A percentile compares a stretch with the other conserved stretches of the same genome.
Evolutionary conservation across 164 flowering plant genomes (phyloP).

Genomic region (Protea cynaroides): DNA sequence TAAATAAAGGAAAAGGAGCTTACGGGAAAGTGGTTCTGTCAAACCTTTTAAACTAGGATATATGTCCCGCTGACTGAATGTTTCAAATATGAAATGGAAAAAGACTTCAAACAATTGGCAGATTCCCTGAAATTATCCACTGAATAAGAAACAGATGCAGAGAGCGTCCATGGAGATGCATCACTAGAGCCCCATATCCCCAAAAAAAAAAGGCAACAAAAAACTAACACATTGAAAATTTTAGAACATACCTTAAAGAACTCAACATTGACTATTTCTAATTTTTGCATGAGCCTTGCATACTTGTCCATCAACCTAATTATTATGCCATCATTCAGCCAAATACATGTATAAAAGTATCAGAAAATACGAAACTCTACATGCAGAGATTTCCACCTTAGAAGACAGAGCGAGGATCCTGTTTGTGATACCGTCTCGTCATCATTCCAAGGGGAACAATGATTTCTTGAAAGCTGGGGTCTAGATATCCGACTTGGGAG

Average conservation of each 20-base stretch:
- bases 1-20: conserved; percentile 11
- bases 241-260: conserved; percentile 66
- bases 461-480: conserved; percentile 35
- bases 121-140: conserved; percentile 62
- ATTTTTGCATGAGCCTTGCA: conserved; percentile 97
- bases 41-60: conserved; percentile 50
- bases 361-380: background rate
- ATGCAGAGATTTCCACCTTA: conserved; percentile 48
- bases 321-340: conserved; percentile 10
- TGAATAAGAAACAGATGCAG: conserved; percentile 26
- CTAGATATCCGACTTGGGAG: conserved; percentile 88
- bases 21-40: conserved; percentile 47
- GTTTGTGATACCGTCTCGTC: conserved; percentile 70
- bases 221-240: background rate
- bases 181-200: background rate
- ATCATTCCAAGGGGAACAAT: conserved; percentile 41
- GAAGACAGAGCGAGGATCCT: conserved; percentile 85
- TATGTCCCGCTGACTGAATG: conserved; percentile 64
- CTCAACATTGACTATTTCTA: conserved; percentile 78
- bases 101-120: conserved; percentile 89
- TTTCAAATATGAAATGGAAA: conserved; percentile 63
- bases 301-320: conserved; percentile 91
- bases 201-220: background rate
- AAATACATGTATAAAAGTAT: conserved; percentile 4
- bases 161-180: background rate